Percentiles rank a stretch among this genome's conserved stretches.
These are phyloP conservation scores for Scedosporium apiospermum DNA, from an alignment of 2,329 filamentous ascomycete species.

Conservation along the genomic window DNA sequence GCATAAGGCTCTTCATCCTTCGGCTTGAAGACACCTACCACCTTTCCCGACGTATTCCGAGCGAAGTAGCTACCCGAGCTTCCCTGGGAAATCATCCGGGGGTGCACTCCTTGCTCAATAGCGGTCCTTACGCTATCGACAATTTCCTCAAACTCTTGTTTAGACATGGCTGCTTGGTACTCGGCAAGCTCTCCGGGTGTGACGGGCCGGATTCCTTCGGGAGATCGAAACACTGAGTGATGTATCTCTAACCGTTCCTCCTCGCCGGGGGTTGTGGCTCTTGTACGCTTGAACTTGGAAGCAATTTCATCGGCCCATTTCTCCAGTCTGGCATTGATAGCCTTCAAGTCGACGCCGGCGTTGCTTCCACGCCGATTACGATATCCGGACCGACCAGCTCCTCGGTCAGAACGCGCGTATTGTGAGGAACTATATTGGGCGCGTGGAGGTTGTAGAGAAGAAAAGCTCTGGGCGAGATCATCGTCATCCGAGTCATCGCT, in stretches of 20 bases:
- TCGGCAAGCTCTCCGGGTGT: conserved; percentile 65
- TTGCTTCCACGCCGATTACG: conserved; percentile 49
- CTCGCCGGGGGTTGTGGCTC: conserved; percentile 60
- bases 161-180: conserved; percentile 58
- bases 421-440: conserved; percentile 42
- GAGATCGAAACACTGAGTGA: conserved; percentile 91
- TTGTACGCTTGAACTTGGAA: conserved; percentile 84
- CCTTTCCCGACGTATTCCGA: conserved; percentile 80
- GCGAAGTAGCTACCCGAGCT: conserved; percentile 99
- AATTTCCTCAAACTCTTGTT: conserved; percentile 74
- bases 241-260: conserved; percentile 82
- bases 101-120: conserved; percentile 85
- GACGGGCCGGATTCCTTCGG: conserved; percentile 74
- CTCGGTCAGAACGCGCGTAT: conserved; percentile 33
- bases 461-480: conserved; percentile 41
- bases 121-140: conserved; percentile 85
- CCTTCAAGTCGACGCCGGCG: conserved; percentile 92
- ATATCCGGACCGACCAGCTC: not conserved
- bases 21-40: conserved; percentile 96
- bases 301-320: conserved; percentile 98
- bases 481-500: conserved; percentile 63
- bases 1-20: conserved; percentile 99
- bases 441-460: conserved; percentile 55
- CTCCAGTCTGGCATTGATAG: conserved; percentile 91
- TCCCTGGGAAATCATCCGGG: conserved; percentile 91